These are phyloP conservation scores for Verticillium albo-atrum DNA, from an alignment of 2,329 filamentous ascomycete genomes.

Conservation along the genomic window DNA sequence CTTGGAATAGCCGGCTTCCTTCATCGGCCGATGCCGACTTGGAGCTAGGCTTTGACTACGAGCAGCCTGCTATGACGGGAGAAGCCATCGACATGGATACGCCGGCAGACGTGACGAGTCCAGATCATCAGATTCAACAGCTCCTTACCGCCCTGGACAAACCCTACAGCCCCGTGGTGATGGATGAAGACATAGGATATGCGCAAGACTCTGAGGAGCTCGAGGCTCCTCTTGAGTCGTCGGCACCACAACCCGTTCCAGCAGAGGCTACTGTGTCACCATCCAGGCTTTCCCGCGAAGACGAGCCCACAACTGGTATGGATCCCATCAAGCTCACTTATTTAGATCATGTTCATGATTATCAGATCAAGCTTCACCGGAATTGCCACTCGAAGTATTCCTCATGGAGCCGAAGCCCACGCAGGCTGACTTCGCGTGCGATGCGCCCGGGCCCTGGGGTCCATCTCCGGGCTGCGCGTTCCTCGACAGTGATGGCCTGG, in stretches of 20 bases:
- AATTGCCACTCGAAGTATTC: not conserved
- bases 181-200: too few relatives aligned
- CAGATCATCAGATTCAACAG: not conserved
- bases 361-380: not conserved
- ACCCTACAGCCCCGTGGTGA: too few relatives aligned
- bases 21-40: not conserved
- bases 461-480: not conserved
- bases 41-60: not conserved
- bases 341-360: too few relatives aligned
- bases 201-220: too few relatives aligned
- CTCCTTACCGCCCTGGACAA: not conserved
- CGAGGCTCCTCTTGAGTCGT: too few relatives aligned
- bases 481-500: too few relatives aligned
- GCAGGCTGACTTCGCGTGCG: not conserved
- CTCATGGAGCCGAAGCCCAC: not conserved
- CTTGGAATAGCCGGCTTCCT: not conserved
- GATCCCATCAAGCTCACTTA: not conserved
- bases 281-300: too few relatives aligned
- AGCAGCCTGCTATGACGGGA: too few relatives aligned
- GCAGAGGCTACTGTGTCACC: too few relatives aligned
- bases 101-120: not conserved
- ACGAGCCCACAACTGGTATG: not conserved
- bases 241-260: too few relatives aligned
- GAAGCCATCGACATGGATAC: too few relatives aligned
- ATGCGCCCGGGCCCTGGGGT: not conserved